Evolutionary conservation across 2,329 filamentous ascomycete species (phyloP).

Genomic region (Fusarium phyllophilum): DNA sequence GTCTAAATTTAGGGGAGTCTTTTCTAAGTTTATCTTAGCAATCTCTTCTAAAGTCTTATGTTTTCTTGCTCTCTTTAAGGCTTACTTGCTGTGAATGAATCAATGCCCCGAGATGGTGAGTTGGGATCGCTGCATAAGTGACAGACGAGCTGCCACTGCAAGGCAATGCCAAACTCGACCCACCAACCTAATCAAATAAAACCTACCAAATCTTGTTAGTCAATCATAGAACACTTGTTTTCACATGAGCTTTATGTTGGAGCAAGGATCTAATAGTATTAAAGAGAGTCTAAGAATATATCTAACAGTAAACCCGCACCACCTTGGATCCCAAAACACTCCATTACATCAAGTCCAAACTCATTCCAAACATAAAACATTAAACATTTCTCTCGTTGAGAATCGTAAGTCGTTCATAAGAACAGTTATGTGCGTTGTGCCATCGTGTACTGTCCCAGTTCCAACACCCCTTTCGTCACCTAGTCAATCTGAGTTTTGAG

Average conservation of each 20-base stretch:
- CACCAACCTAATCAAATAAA: rapidly evolving
- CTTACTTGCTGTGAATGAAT: too few species aligned
- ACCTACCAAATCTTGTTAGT: rapidly evolving
- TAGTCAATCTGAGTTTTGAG: background rate
- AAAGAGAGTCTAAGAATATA: conserved; percentile 29
- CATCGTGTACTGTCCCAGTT: background rate
- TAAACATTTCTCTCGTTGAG: conserved; percentile 31
- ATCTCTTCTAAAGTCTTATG: too few species aligned
- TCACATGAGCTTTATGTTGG: rapidly evolving
- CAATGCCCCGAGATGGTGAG: background rate
- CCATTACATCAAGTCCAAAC: background rate
- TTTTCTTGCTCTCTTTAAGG: too few species aligned
- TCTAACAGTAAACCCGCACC: background rate
- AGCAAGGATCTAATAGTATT: conserved; percentile 17
- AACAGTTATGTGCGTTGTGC: conserved; percentile 22
- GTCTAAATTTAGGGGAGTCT: too few species aligned
- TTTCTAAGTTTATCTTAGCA: too few species aligned
- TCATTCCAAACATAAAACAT: background rate
- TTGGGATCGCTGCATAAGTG: background rate
- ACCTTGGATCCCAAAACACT: background rate
- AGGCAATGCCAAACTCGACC: rapidly evolving
- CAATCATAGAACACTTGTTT: rapidly evolving
- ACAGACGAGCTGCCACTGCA: background rate
- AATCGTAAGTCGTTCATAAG: conserved; percentile 29
- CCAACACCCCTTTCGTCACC: background rate